phyloP scores from a whole-genome alignment of 1,284 basidiomycete species.

The Austropuccinia psidii region DNA sequence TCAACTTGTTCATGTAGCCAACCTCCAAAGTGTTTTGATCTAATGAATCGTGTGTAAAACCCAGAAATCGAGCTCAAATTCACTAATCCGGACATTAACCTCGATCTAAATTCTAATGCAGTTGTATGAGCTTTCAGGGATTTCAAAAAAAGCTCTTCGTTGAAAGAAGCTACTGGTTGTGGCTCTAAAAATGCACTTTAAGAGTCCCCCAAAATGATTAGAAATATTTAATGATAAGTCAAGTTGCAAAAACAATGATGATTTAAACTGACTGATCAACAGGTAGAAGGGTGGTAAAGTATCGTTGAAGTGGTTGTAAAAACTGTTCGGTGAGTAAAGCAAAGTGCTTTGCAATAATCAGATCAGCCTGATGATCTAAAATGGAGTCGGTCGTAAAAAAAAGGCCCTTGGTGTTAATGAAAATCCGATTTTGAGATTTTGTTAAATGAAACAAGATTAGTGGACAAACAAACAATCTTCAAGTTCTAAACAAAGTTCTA shows the following conservation, averaged over 20 bases:
- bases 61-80: not conserved
- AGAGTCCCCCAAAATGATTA: not conserved
- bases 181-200: not conserved
- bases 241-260: not conserved
- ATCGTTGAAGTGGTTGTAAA: conserved; percentile 84
- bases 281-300: conserved; percentile 82
- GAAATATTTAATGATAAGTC: not conserved
- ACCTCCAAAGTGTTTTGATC: conserved; percentile 9
- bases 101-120: conserved; percentile 43
- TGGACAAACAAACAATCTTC: conserved; percentile 22
- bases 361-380: conserved; percentile 55
- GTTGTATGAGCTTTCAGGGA: conserved; percentile 70
- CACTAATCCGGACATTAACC: not conserved
- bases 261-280: not conserved
- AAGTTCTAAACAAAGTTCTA: conserved; percentile 8
- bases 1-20: conserved; percentile 22
- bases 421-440: too few species aligned
- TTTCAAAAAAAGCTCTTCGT: conserved; percentile 64
- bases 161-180: conserved; percentile 45
- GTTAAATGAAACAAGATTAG: too few species aligned
- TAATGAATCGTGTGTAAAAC: conserved; percentile 22
- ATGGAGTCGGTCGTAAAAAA: too few species aligned
- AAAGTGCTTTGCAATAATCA: conserved; percentile 71
- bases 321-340: conserved; percentile 76
- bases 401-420: too few species aligned